Percentiles rank a stretch among this genome's conserved stretches.
phyloP scores from a whole-genome alignment of 2,329 filamentous ascomycete genomes.

The Penicillium frequentans region DNA sequence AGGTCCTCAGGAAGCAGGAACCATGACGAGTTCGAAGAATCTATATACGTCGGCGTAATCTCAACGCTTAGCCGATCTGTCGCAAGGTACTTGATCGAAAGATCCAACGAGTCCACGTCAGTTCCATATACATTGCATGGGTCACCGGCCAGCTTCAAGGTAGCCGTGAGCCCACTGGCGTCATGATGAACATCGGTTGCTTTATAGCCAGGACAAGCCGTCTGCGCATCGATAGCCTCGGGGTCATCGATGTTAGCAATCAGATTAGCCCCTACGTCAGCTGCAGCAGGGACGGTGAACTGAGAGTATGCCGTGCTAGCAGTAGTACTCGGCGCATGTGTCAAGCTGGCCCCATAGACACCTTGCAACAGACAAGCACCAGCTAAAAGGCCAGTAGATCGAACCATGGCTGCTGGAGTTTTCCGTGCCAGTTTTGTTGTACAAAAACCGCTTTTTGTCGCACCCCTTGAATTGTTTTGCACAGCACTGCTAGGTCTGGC shows the following conservation, averaged over 20 bases:
- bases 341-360: constrained; percentile 24
- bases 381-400: constrained; percentile 15
- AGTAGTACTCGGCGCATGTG: constrained; percentile 13
- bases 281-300: constrained; percentile 51
- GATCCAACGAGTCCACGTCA: constrained; percentile 65
- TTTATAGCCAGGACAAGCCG: constrained; percentile 62
- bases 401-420: background rate
- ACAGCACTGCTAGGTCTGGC: background rate
- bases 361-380: constrained; percentile 26
- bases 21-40: constrained; percentile 62
- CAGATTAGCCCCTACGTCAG: constrained; percentile 48
- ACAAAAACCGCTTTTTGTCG: background rate
- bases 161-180: constrained; percentile 52
- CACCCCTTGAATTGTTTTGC: background rate
- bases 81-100: constrained; percentile 69
- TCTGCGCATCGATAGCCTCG: constrained; percentile 62
- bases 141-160: constrained; percentile 52
- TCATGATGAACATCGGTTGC: constrained; percentile 52
- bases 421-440: background rate
- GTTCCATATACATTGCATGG: constrained; percentile 74
- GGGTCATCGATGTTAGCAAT: constrained; percentile 67
- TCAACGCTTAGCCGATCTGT: constrained; percentile 67
- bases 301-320: constrained; percentile 23
- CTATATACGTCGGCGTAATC: constrained; percentile 66
- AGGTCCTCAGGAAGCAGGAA: constrained; percentile 66